Evolutionary conservation across 148 eudicot genomes (phyloP).

Genomic region (Amaranthus palmeri): DNA sequence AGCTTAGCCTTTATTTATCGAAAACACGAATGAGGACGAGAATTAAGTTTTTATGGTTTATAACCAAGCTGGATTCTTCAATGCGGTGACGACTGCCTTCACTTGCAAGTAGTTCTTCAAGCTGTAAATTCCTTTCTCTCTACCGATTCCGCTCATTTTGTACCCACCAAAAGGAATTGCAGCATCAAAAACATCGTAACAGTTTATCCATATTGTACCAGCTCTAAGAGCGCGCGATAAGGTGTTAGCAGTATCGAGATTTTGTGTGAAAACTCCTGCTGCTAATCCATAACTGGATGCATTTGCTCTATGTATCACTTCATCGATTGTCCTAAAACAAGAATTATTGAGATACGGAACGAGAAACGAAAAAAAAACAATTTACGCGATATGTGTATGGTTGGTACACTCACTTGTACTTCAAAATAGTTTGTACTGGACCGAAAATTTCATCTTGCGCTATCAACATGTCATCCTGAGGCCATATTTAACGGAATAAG

Average conservation of each 20-base stretch:
- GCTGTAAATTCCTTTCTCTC: conserved; percentile 65
- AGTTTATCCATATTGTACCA: conserved; percentile 77
- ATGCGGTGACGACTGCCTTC: conserved; percentile 64
- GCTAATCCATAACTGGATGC: conserved; percentile 59
- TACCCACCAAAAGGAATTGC: conserved; percentile 74
- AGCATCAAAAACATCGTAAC: conserved; percentile 59
- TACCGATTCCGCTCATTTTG: conserved; percentile 78
- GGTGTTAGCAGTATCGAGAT: conserved; percentile 64
- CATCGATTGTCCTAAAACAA: conserved; percentile 46
- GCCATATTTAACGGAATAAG: not conserved
- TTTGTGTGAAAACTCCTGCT: conserved; percentile 74
- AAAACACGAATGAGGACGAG: not conserved
- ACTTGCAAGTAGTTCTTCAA: conserved; percentile 67
- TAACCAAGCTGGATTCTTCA: conserved; percentile 63
- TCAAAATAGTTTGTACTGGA: conserved; percentile 74
- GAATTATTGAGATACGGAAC: not conserved
- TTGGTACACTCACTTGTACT: conserved; percentile 53
- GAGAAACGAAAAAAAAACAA: not conserved
- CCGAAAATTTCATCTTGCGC: conserved; percentile 93
- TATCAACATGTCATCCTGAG: conserved; percentile 79
- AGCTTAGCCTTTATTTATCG: conserved; percentile 5
- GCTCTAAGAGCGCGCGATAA: conserved; percentile 60
- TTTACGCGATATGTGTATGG: not conserved
- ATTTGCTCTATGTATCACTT: conserved; percentile 67
- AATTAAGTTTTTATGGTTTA: conserved; percentile 10